phyloP scores from a whole-genome alignment of 495 filamentous ascomycete species.

The Penicillium angulare region DNA sequence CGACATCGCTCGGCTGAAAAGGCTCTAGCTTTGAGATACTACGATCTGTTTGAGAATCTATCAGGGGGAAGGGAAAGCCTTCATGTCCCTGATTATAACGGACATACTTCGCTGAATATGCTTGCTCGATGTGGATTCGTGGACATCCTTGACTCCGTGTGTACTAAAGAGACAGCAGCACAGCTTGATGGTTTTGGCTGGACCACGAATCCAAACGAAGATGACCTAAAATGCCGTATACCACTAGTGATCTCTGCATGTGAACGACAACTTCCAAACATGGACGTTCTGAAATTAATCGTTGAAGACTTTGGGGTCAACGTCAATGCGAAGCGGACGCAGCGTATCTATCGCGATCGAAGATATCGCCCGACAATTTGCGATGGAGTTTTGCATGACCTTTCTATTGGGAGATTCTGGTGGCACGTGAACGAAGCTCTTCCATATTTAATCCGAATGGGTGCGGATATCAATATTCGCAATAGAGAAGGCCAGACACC shows the following conservation, averaged over 20 bases:
- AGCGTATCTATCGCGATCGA: not conserved
- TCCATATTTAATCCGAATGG: constrained; percentile 17
- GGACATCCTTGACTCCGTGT: constrained; percentile 6
- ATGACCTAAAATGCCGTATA: not conserved
- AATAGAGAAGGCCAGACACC: constrained; percentile 11
- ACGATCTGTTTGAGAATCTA: constrained; percentile 6
- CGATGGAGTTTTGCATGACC: constrained; percentile 9
- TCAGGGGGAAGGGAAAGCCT: not conserved
- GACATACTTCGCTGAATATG: not conserved
- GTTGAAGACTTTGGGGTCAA: constrained; percentile 14
- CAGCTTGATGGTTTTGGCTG: constrained; percentile 10
- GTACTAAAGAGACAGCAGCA: constrained; percentile 2
- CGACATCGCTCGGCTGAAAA: not conserved
- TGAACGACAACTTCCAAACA: constrained; percentile 13
- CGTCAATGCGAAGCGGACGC: constrained; percentile 1
- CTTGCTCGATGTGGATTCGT: constrained; percentile 3
- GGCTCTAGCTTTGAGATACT: constrained; percentile 4
- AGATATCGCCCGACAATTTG: not conserved
- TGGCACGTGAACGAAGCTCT: constrained; percentile 19
- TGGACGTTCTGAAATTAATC: constrained; percentile 10
- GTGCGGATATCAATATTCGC: constrained; percentile 14
- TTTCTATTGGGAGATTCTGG: constrained; percentile 12
- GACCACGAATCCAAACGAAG: not conserved
- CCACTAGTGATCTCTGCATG: constrained; percentile 15
- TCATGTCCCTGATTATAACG: not conserved